Evolutionary conservation across 2,329 filamentous ascomycete genomes (phyloP).

Genomic region (Acrocalymma vagum): DNA sequence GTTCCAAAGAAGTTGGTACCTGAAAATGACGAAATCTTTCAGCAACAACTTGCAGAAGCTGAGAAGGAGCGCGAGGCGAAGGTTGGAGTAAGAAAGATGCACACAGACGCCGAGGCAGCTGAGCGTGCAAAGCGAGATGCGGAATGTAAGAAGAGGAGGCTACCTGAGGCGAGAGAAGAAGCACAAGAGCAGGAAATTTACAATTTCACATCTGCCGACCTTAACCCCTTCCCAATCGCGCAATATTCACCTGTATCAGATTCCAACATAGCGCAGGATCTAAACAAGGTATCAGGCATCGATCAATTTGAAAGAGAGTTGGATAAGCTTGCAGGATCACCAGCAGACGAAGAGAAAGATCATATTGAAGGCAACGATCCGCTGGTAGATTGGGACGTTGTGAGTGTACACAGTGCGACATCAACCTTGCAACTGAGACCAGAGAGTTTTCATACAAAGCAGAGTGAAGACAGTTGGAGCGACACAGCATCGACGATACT

Average conservation of each 20-base stretch:
- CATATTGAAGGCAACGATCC: not conserved
- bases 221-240: not conserved
- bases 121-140: not conserved
- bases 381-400: conserved; percentile 20
- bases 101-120: conserved; percentile 9
- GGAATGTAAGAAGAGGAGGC: not conserved
- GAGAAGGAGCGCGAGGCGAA: conserved; percentile 9
- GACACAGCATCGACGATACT: too few relatives aligned
- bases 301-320: conserved; percentile 23
- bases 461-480: too few relatives aligned
- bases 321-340: conserved; percentile 2
- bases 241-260: conserved; percentile 1
- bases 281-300: conserved; percentile 12
- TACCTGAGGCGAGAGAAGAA: not conserved
- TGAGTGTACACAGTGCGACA: conserved; percentile 16
- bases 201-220: not conserved
- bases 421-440: too few relatives aligned
- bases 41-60: conserved; percentile 11
- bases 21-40: conserved; percentile 9
- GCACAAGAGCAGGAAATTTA: not conserved
- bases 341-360: not conserved
- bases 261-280: conserved; percentile 6
- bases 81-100: conserved; percentile 11
- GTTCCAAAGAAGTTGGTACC: conserved; percentile 21
- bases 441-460: too few relatives aligned